phyloP scores from a whole-genome alignment of 192 early-diverging fungal species.

The Backusella tuberculispora region DNA sequence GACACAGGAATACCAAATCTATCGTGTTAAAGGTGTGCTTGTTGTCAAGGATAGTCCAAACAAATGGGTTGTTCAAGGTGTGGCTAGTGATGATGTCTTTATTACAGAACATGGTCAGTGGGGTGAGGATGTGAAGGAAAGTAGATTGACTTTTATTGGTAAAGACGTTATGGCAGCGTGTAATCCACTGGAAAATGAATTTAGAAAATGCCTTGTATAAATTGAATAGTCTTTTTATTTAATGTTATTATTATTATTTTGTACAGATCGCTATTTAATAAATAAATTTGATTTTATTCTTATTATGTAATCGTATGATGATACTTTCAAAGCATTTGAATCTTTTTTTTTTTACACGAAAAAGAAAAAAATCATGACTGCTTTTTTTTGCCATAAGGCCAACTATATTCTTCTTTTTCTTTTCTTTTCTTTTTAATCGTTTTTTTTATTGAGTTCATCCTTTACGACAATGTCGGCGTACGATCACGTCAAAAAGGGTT shows the following conservation, averaged over 20 bases:
- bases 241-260: no score
- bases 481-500: slow-evolving; percentile 57
- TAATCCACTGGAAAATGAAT: slow-evolving; percentile 5
- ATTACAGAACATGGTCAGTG: slow-evolving; percentile 22
- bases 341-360: background rate
- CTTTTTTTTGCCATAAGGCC: no score
- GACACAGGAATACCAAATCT: slow-evolving; percentile 23
- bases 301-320: no score
- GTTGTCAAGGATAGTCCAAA: slow-evolving; percentile 31
- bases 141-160: slow-evolving; percentile 34
- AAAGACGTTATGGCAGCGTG: slow-evolving; percentile 20
- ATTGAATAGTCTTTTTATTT: background rate
- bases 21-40: slow-evolving; percentile 42
- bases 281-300: no score
- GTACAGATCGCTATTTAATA: no score
- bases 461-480: slow-evolving; percentile 43
- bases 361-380: background rate
- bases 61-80: slow-evolving; percentile 43
- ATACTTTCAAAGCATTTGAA: no score
- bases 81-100: slow-evolving; percentile 27
- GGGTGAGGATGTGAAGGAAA: slow-evolving; percentile 28
- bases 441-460: background rate
- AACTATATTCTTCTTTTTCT: no score
- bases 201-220: slow-evolving; percentile 25
- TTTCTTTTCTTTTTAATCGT: background rate